phyloP scores from a whole-genome alignment of 1,284 basidiomycete species.

The Pterulicium gracile region DNA sequence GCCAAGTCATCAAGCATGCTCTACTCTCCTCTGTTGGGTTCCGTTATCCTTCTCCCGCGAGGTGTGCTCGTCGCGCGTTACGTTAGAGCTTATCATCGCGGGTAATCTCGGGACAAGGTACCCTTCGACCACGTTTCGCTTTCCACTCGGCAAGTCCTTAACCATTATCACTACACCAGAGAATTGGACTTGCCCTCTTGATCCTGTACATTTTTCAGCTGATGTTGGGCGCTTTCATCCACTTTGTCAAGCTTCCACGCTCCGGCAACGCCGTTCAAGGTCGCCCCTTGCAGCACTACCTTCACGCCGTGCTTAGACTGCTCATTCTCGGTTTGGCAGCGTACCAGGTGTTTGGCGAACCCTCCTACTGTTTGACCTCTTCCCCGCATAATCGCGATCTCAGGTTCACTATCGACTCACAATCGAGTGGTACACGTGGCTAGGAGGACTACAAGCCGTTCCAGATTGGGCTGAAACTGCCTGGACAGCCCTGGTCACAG shows the following conservation, averaged over 20 bases:
- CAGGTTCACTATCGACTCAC: conserved; percentile 38
- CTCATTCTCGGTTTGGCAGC: conserved; percentile 34
- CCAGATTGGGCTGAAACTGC: conserved; percentile 30
- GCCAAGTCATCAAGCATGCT: conserved; percentile 33
- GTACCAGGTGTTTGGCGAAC: conserved; percentile 26
- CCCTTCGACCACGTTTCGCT: too few species aligned
- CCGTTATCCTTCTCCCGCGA: conserved; percentile 44
- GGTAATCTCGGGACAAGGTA: too few species aligned
- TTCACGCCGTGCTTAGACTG: conserved; percentile 34
- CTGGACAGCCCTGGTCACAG: conserved; percentile 38
- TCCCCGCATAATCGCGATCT: background rate
- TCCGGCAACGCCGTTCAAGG: conserved; percentile 19
- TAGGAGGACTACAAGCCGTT: conserved; percentile 27
- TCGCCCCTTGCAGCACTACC: conserved; percentile 37
- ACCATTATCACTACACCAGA: conserved; percentile 28
- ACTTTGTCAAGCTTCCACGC: conserved; percentile 34
- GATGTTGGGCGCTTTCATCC: conserved; percentile 37
- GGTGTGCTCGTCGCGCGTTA: conserved; percentile 49
- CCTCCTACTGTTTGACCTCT: conserved; percentile 2
- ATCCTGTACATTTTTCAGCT: conserved; percentile 45
- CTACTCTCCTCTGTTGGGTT: conserved; percentile 43
- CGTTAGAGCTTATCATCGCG: conserved; percentile 35
- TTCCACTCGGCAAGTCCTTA: background rate
- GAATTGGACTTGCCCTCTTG: conserved; percentile 44
- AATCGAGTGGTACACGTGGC: conserved; percentile 29